Base-by-base conservation (phyloP, 83 land plant species). In the Picea abies region DNA sequence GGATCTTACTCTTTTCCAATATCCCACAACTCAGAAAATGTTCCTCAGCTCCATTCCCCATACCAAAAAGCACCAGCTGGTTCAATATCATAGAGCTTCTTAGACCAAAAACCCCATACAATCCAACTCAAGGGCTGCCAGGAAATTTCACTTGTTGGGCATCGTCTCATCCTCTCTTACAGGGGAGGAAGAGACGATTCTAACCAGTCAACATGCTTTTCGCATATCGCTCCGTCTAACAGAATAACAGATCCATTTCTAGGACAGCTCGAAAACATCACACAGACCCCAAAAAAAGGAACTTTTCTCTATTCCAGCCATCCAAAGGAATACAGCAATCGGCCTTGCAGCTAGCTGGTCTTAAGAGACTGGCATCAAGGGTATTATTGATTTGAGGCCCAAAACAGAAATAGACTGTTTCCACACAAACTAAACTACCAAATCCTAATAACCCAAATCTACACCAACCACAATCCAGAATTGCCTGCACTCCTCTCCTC, bases 401-500 rank as follows among this genome's bases (percentile, higher is more conserved):
- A 76, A 22, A 76, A 49, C 19, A 23, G 5, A 5, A 52, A 52
- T 11, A 52, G 14, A 41, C 19, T 14, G 56, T 76, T 49, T 52
- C 61, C 10, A 76, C 49, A 76, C 14, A 52, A 52, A 76, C 56
- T 0, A 66, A 66, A 10, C 8, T 15, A 66, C 26, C 69, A 11
- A 44, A 12, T 52, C 56, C 52, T 10, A 73, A 44, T 23, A 5
- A 76, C 60, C 60, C 47, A 49, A 76, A 25, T 76, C 61, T 76
- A 76, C 78, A 58, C 78, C 49, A 52, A 58, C 78, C 49, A 52
- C 60, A 76, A 23, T 11, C 56, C 56, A 73, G 77, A 73, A 44
- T 73, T 52, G 56, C 29, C 69, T 23, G 2, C 69, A n/a, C n/a
- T 22, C 12, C 78, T 76, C 37, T n/a, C 44, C 11, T 12, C 61